A percentile compares a stretch with the other conserved stretches of the same genome.
Conservation (phyloP, 371 early-diverging fungal genomes). For the Phascolomyces articulosus region DNA sequence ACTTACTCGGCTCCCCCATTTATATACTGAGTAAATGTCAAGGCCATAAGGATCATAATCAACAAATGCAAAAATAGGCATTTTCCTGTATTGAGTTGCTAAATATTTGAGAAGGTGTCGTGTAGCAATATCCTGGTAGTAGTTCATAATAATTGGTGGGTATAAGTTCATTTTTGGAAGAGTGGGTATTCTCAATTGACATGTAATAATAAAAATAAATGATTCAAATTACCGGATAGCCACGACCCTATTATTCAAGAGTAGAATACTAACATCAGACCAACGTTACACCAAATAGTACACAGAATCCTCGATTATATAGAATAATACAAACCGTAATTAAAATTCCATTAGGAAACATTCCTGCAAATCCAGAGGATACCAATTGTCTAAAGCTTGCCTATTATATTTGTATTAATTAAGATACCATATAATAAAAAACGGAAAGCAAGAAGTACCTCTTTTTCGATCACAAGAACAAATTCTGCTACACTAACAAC, state of each 20-base stretch:
- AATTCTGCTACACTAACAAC: slow-evolving; percentile 38
- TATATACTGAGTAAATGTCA: slow-evolving; percentile 53
- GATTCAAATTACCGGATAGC: slow-evolving; percentile 32
- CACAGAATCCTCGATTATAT: too few species aligned
- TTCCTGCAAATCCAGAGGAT: slow-evolving; percentile 29
- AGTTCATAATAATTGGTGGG: too few species aligned
- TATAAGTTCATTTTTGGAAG: too few species aligned
- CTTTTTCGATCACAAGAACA: slow-evolving; percentile 51
- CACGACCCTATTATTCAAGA: too few species aligned
- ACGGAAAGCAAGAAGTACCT: slow-evolving; percentile 21
- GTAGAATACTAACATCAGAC: too few species aligned
- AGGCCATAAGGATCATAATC: slow-evolving; percentile 54
- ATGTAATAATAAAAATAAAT: background rate
- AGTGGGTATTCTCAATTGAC: background rate
- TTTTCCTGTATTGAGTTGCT: slow-evolving; percentile 15
- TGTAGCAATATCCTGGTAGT: slow-evolving; percentile 38
- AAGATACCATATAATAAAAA: too few species aligned
- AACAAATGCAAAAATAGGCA: slow-evolving; percentile 39
- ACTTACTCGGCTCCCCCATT: slow-evolving; percentile 47
- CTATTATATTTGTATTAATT: slow-evolving; percentile 15
- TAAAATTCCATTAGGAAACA: slow-evolving; percentile 31
- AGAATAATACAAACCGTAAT: slow-evolving; percentile 32
- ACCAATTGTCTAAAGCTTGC: slow-evolving; percentile 49
- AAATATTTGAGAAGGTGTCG: slow-evolving; percentile 41
- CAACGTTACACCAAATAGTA: too few species aligned